Evolutionary conservation across 805 yeast genomes (phyloP), one percentile per base, ranked within the genome.

Genomic region (Candida methanosorbosa): DNA sequence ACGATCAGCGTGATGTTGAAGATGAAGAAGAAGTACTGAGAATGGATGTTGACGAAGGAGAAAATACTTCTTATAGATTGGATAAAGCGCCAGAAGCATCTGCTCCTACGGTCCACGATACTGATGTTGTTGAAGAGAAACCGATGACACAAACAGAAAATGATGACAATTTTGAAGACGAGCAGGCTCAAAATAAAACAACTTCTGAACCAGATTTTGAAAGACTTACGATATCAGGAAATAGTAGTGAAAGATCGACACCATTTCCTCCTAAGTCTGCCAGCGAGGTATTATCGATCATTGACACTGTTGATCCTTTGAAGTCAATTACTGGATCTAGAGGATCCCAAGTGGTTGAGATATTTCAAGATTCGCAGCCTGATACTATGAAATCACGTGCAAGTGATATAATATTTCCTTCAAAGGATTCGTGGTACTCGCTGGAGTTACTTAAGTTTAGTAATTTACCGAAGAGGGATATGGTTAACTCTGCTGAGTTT

Each of bases 241-340:
- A 18, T 15, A n/a, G 6, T 5, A 9, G 5, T n/a, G n/a, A n/a
- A n/a, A n/a, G n/a, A n/a, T n/a, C n/a, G n/a, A n/a, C n/a, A n/a
- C n/a, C n/a, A n/a, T n/a, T 5, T 20, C 38, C 45, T 12, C 36
- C 45, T 6, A 39, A 37, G 18, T 21, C 42, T 8, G 14, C 36
- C 1, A 15, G 25, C 4, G 46, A 42, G n/a, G 35, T 41, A 18
- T 37, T 37, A 16, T 37, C 44, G 4, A 41, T 48, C 5, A 38
- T 47, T 17, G 50, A 45, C 23, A 38, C 46, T 3, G 26, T 46
- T 8, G 56, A 51, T 34, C 56, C 56, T n/a, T 32, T 51, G 14
- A 34, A 46, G 1, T 26, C 41, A 2, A 27, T 51, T 9, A 48
- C 54, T 1, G 39, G 43, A 12, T 35, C 33, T 7, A 29, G 15